A percentile compares a stretch with the other conserved stretches of the same genome.
These are phyloP conservation scores for Somion occarium DNA, from an alignment of 1,284 basidiomycete species.

Conservation along the genomic window DNA sequence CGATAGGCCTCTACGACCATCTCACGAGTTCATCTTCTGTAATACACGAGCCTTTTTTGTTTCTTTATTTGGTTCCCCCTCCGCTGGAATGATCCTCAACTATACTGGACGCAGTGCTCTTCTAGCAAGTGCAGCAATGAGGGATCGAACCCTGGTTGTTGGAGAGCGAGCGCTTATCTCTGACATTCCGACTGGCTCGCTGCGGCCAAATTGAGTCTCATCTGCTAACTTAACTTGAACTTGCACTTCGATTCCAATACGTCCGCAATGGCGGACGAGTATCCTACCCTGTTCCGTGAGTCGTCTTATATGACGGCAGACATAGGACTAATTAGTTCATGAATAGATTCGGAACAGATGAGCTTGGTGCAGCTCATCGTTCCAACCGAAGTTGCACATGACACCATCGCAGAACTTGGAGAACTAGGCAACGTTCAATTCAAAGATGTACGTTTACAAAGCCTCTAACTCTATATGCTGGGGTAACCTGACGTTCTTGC, in stretches of 20 bases:
- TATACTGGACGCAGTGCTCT: no score
- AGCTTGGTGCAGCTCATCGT: constrained; percentile 98
- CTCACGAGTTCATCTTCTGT: no score
- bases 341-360: constrained; percentile 89
- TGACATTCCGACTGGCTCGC: no score
- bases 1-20: no score
- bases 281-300: constrained; percentile 83
- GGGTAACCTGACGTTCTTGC: constrained; percentile 9
- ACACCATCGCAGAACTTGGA: constrained; percentile 92
- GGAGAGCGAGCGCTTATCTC: no score
- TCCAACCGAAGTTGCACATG: constrained; percentile 96
- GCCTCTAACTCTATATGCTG: background rate
- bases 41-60: no score
- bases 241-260: background rate
- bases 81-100: no score
- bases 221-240: no score
- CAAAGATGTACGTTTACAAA: constrained; percentile 76
- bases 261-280: constrained; percentile 64
- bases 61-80: no score
- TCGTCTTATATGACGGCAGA: constrained; percentile 13
- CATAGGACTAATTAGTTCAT: constrained; percentile 10
- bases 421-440: constrained; percentile 97
- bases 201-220: no score
- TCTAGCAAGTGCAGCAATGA: no score
- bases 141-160: no score